A percentile compares a stretch with the other conserved stretches of the same genome.
phyloP scores from a whole-genome alignment of 2,329 filamentous ascomycete genomes.

The Pestalotiopsis sp. region DNA sequence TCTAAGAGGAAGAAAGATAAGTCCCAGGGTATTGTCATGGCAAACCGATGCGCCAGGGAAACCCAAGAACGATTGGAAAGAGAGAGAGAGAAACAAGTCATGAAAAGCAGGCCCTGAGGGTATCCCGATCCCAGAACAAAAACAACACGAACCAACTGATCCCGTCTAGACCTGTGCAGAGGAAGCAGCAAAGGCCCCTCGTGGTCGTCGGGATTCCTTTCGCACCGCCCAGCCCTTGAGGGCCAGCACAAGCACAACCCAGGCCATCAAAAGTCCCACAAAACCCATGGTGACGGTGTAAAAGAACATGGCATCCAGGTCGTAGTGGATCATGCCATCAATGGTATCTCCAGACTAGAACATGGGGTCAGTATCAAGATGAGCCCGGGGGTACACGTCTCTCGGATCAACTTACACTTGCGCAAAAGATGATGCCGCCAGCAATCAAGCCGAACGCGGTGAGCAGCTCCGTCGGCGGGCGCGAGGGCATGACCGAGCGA shows the following conservation, averaged over 20 bases:
- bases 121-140: not conserved
- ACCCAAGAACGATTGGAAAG: not conserved
- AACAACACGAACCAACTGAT: not conserved
- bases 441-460: constrained; percentile 84
- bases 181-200: constrained; percentile 17
- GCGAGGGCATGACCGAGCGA: constrained; percentile 76
- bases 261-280: constrained; percentile 83
- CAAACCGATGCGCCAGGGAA: not conserved
- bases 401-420: constrained; percentile 65
- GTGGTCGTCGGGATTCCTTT: constrained; percentile 37
- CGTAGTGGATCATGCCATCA: constrained; percentile 73
- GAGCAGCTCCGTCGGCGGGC: constrained; percentile 89
- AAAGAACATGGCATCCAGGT: constrained; percentile 88
- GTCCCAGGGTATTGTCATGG: not conserved
- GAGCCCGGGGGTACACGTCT: not conserved
- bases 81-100: not conserved
- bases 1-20: constrained; percentile 17
- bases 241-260: constrained; percentile 76
- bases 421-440: constrained; percentile 91
- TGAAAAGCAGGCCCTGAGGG: not conserved
- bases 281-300: constrained; percentile 88
- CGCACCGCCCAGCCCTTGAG: constrained; percentile 84
- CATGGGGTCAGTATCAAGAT: constrained; percentile 16
- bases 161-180: constrained; percentile 4
- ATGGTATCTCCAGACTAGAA: constrained; percentile 76